These are phyloP conservation scores for Tolypocladium paradoxum DNA, from an alignment of 2,329 filamentous ascomycete genomes.

Conservation along the genomic window DNA sequence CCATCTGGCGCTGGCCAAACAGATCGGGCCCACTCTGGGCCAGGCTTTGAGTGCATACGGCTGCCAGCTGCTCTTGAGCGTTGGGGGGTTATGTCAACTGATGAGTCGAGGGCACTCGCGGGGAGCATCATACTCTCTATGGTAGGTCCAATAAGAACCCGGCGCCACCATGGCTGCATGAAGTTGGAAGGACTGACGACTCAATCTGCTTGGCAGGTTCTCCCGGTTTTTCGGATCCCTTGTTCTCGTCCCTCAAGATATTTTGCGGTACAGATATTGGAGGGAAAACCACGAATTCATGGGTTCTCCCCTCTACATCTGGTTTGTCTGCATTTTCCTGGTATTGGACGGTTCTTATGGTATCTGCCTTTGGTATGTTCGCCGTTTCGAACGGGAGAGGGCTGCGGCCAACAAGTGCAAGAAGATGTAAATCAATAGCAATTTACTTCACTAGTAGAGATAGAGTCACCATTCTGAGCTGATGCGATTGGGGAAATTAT, in stretches of 20 bases:
- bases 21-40: background rate
- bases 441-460: background rate
- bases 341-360: background rate
- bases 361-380: background rate
- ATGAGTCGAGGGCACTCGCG: background rate
- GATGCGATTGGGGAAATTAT: no score
- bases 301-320: background rate
- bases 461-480: no score
- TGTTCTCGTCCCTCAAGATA: background rate
- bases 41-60: slow-evolving; percentile 1
- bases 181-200: background rate
- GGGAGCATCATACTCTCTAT: background rate
- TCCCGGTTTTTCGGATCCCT: slow-evolving; percentile 1
- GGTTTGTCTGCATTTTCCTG: background rate
- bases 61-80: background rate
- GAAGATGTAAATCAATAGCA: background rate
- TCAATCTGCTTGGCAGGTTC: background rate
- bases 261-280: slow-evolving; percentile 1
- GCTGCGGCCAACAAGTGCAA: background rate
- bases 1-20: background rate
- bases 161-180: background rate
- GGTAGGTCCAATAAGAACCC: background rate
- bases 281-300: background rate
- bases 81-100: slow-evolving; percentile 1
- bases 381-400: background rate